These are phyloP conservation scores for Abrus pulchellus DNA, from an alignment of 306 rosid genomes.

Conservation along the genomic window DNA sequence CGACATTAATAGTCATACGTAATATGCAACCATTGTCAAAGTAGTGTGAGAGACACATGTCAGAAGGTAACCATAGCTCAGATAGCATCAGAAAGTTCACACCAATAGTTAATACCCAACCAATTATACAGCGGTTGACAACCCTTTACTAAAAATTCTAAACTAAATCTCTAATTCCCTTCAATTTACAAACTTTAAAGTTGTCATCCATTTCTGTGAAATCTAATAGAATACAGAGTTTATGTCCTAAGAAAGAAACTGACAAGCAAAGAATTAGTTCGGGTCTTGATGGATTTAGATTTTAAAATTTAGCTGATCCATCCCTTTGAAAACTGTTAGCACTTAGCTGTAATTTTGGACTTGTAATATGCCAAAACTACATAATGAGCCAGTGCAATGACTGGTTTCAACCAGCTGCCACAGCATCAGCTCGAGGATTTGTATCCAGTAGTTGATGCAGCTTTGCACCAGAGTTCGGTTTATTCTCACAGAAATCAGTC, in stretches of 20 bases:
- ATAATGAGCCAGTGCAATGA: conserved; percentile 50
- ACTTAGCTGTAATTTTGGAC: conserved; percentile 86
- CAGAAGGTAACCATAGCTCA: background rate
- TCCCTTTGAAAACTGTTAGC: conserved; percentile 70
- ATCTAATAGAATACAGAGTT: conserved; percentile 49
- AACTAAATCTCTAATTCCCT: conserved; percentile 53
- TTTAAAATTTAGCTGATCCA: conserved; percentile 57
- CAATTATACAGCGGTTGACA: conserved; percentile 43
- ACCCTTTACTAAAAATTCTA: conserved; percentile 41
- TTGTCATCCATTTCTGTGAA: conserved; percentile 55
- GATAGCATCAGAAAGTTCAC: conserved; percentile 43
- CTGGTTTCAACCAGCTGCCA: conserved; percentile 82
- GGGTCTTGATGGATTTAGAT: conserved; percentile 53
- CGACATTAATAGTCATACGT: background rate
- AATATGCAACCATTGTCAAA: background rate
- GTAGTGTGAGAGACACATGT: background rate
- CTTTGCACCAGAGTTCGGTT: conserved; percentile 73
- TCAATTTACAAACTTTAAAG: conserved; percentile 70
- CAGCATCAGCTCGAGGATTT: conserved; percentile 85
- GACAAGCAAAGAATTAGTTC: conserved; percentile 63
- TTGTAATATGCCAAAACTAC: conserved; percentile 98
- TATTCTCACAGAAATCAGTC: conserved; percentile 69
- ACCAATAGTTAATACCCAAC: conserved; percentile 49
- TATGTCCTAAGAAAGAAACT: conserved; percentile 52
- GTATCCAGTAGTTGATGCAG: conserved; percentile 88